phyloP scores from a whole-genome alignment of 2,329 filamentous ascomycete genomes.

The Aspergillus fischeri region DNA sequence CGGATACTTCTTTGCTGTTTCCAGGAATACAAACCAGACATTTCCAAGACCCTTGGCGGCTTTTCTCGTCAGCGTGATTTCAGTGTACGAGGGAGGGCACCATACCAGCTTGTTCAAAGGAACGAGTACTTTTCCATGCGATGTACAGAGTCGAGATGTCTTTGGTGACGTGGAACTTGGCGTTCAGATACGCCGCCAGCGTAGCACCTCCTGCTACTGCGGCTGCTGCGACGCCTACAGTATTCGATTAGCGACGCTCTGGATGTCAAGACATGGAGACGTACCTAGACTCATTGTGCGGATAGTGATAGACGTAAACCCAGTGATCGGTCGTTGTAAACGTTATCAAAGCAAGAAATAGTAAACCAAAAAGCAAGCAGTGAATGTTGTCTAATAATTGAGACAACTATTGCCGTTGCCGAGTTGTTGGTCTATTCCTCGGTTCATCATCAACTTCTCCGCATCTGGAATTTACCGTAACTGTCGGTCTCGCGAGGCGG shows the following conservation, averaged over 20 bases:
- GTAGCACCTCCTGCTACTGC: constrained; percentile 25
- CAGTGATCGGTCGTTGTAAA: not conserved
- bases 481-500: not conserved
- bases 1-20: constrained; percentile 49
- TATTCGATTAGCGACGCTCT: not conserved
- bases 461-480: not conserved
- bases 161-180: constrained; percentile 62
- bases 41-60: constrained; percentile 53
- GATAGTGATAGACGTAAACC: not conserved
- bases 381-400: not conserved
- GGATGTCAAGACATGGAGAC: not conserved
- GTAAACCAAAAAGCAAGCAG: not conserved
- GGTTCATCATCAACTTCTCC: not conserved
- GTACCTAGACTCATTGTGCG: not conserved
- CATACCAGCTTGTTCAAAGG: constrained; percentile 49
- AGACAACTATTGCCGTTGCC: not conserved
- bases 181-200: constrained; percentile 47
- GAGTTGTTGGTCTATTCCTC: not conserved
- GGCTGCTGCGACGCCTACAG: constrained; percentile 21
- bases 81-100: constrained; percentile 1
- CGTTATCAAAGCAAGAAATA: not conserved
- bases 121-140: constrained; percentile 41
- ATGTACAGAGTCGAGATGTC: constrained; percentile 53
- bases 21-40: constrained; percentile 64
- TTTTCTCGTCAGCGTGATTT: constrained; percentile 18